phyloP scores from a whole-genome alignment of 768 basidiomycete species.

The Scleroderma citrinum region DNA sequence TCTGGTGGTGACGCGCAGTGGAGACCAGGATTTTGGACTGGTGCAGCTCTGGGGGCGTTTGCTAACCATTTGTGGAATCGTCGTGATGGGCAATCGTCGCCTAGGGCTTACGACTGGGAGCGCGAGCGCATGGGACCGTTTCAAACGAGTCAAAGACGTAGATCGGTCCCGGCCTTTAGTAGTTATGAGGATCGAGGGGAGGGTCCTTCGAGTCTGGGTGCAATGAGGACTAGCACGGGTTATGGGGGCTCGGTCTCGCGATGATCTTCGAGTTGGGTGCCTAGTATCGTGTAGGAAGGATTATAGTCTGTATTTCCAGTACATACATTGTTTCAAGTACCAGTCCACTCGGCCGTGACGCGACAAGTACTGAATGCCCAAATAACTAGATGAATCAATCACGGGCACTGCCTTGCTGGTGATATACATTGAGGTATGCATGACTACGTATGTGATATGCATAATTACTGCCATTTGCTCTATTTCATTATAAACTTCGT shows the following conservation, averaged over 20 bases:
- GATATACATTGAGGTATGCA: neutral
- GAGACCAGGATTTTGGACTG: constrained; percentile 83
- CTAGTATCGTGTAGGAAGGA: neutral
- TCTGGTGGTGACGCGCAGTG: constrained; percentile 39
- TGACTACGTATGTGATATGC: neutral
- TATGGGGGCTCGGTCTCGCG: constrained; percentile 73
- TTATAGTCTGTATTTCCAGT: neutral
- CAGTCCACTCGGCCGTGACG: neutral
- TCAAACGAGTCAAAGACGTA: constrained; percentile 20
- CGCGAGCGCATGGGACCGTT: constrained; percentile 29
- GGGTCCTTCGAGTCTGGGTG: constrained; percentile 62
- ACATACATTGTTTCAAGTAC: neutral
- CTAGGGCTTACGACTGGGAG: constrained; percentile 55
- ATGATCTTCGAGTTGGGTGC: constrained; percentile 27
- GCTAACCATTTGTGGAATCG: constrained; percentile 53
- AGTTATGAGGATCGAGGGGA: constrained; percentile 52
- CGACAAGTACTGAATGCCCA: neutral
- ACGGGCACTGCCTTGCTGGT: neutral
- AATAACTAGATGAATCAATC: too few relatives aligned
- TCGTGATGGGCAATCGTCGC: constrained; percentile 2
- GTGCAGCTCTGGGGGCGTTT: constrained; percentile 66
- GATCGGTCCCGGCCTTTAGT: constrained; percentile 13
- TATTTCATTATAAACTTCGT: constrained; percentile 1
- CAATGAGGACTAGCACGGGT: constrained; percentile 73
- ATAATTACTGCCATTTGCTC: neutral